Base-by-base conservation (phyloP, 208 protist genomes). In the Wallacemonas rigidus region DNA sequence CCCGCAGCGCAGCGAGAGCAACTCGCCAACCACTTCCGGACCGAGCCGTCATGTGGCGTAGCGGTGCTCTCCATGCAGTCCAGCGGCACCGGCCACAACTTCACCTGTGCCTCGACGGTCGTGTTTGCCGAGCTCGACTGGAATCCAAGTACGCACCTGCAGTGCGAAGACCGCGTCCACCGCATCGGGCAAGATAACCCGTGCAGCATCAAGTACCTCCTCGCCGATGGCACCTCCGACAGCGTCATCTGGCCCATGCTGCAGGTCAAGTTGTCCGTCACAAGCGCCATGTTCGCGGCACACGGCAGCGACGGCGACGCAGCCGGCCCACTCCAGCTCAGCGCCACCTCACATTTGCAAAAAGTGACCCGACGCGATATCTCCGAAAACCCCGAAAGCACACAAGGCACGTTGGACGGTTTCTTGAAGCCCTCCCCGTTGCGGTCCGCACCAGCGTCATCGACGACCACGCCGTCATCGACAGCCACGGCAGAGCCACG, bases 101-200 rank as follows among this genome's bases (percentile, higher is more conserved):
- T 99, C 48, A 98, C 91, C 7, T 93, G 88, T 57, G 95, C 96
- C 50, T 88, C 85, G 36, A 97, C 91, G 7, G 98, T 99, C 0
- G 85, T 99, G 2, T 99, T 99, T 87, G 92, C 95, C 1, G 98
- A 99, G 83, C 84, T 99, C 3, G 97, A 95, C 81, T 99, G 98
- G 98, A 98, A 97, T 71, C 97, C 97, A n/a, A 97, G 94, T 48
- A 93, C 92, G 6, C 87, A 99, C 41, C 75, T 97, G 4, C 98
- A 99, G 80, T 97, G 94, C 65, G 98, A 99, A 72, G 98, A 99
- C 77, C 83, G 98, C 36, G 93, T 97, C 6, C 98, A 99, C 76
- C 89, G 98, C 68, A 98, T 99, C 44, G 98, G 98, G 44, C 96
- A 98, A 72, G 54, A 72, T 8, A 86, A 94, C 47, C 57, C 85